These are phyloP conservation scores for Pseudonitzschia delicatissima DNA, from an alignment of 108 stramenopile genomes.

Conservation along the genomic window DNA sequence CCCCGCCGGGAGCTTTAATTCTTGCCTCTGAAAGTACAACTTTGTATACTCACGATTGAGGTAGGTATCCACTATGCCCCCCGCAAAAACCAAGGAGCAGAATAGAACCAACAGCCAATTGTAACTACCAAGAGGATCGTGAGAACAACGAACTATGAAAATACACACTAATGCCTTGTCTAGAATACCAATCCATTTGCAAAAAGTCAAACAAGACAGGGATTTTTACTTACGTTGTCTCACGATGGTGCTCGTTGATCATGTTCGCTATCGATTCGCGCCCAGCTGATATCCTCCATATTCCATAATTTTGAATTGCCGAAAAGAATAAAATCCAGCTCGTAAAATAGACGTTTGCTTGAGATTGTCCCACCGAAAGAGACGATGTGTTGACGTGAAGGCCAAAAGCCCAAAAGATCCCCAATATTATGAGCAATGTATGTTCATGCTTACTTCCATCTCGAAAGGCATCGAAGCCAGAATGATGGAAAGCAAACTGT, in stretches of 20 bases:
- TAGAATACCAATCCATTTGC: background rate
- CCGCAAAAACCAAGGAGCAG: slow-evolving; percentile 34
- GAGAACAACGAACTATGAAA: background rate
- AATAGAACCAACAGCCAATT: slow-evolving; percentile 46
- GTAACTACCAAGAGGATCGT: background rate
- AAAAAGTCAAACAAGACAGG: background rate
- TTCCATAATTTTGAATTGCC: slow-evolving; percentile 30
- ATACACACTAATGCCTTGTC: background rate
- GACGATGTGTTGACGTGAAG: slow-evolving; percentile 47
- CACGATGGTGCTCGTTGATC: slow-evolving; percentile 28
- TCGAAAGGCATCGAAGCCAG: slow-evolving; percentile 41
- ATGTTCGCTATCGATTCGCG: slow-evolving; percentile 25
- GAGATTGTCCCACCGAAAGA: slow-evolving; percentile 58
- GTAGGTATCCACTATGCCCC: slow-evolving; percentile 34
- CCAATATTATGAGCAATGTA: slow-evolving; percentile 25
- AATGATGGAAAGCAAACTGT: slow-evolving; percentile 42
- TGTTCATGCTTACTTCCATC: slow-evolving; percentile 45
- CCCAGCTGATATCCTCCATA: slow-evolving; percentile 48
- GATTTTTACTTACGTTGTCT: slow-evolving; percentile 16
- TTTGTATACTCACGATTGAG: slow-evolving; percentile 34
- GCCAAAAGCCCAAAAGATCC: slow-evolving; percentile 31
- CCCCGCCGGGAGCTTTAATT: slow-evolving; percentile 5
- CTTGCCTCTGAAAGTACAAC: slow-evolving; percentile 19
- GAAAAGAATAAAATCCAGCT: slow-evolving; percentile 58
- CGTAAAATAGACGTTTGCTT: slow-evolving; percentile 73